Evolutionary conservation across 306 rosid genomes (phyloP), one percentile per base, ranked within the genome.

Genomic region (Cicer yamashitae): DNA sequence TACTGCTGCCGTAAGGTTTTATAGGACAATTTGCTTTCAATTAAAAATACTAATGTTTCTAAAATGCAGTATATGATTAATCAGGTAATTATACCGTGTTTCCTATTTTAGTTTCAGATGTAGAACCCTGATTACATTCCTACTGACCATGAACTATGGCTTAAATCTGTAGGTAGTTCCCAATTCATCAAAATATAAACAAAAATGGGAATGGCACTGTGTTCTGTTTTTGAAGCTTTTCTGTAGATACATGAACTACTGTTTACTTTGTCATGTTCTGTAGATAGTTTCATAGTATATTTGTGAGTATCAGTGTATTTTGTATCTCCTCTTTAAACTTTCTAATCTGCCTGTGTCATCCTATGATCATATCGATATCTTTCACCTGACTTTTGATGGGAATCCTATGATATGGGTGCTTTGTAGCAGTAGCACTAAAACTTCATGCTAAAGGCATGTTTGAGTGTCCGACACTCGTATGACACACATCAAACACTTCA

Each of bases 101-200:
- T 71, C 51, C 38, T 70, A 22, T 17, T 39, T 63, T 37, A 65
- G 59, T 75, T 61, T 62, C 7, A 50, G 13, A 1, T 45, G 8
- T 18, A 11, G n/a, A 39, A 60, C 20, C 41, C 7, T 61, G 15
- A n/a, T 70, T 60, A 40, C 14, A 8, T 58, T 41, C 56, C 45
- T 61, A 53, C 48, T 10, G 39, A 14, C 12, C 45, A 53, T 45
- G 83, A 43, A 53, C 17, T 72, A 48, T 59, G 71, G 44, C 41
- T 50, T n/a, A 60, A 25, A 41, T 78, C 54, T 7, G 40, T 61
- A 17, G 59, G 44, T 52, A 62, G 37, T 43, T 63, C 68, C 73
- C 10, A 67, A 58, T 37, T 53, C 25, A 57, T 78, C 38, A 66
- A 57, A 44, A 45, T 59, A 17, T 1, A 14, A 56, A 34, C 15